Conservation (phyloP, 768 basidiomycete genomes). For the Auriscalpium vulgare region DNA sequence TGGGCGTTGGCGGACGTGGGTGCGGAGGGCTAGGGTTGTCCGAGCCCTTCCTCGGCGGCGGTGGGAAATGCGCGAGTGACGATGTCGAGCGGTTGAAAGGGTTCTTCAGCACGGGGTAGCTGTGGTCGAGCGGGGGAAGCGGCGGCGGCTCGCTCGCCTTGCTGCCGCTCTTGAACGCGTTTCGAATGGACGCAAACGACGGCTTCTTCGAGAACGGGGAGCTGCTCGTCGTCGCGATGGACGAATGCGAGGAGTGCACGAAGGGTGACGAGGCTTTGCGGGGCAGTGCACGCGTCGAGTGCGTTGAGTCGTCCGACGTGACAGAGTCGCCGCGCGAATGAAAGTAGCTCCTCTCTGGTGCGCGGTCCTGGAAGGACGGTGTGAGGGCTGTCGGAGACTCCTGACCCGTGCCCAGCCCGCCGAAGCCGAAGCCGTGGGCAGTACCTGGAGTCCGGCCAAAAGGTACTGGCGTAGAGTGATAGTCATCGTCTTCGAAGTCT, state of each 20-base stretch:
- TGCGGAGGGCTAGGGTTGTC: slow-evolving; percentile 43
- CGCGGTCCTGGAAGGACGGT: slow-evolving; percentile 36
- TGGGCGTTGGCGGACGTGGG: slow-evolving; percentile 55
- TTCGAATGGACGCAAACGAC: slow-evolving; percentile 80
- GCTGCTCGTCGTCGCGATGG: slow-evolving; percentile 34
- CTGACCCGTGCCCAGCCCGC: slow-evolving; percentile 34
- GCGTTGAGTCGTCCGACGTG: slow-evolving; percentile 67
- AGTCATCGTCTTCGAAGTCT: slow-evolving; percentile 81
- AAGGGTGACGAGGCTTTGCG: slow-evolving; percentile 45
- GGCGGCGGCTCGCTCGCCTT: slow-evolving; percentile 54
- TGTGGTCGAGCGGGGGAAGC: slow-evolving; percentile 62
- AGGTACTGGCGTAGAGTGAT: slow-evolving; percentile 49
- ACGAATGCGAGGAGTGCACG: slow-evolving; percentile 66
- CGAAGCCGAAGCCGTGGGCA: slow-evolving; percentile 22
- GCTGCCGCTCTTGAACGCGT: slow-evolving; percentile 74
- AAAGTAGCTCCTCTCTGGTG: slow-evolving; percentile 55
- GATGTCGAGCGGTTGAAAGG: slow-evolving; percentile 80
- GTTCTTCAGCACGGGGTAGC: slow-evolving; percentile 70
- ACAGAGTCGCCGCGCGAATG: slow-evolving; percentile 75
- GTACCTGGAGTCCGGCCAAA: slow-evolving; percentile 52
- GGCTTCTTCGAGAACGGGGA: slow-evolving; percentile 71
- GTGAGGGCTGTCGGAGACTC: slow-evolving; percentile 62
- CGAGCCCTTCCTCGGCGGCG: slow-evolving; percentile 30
- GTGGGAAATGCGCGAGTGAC: slow-evolving; percentile 49
- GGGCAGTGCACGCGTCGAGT: slow-evolving; percentile 37